phyloP scores from a whole-genome alignment of 495 filamentous ascomycete genomes.

The Hypoxylon subgilvum region DNA sequence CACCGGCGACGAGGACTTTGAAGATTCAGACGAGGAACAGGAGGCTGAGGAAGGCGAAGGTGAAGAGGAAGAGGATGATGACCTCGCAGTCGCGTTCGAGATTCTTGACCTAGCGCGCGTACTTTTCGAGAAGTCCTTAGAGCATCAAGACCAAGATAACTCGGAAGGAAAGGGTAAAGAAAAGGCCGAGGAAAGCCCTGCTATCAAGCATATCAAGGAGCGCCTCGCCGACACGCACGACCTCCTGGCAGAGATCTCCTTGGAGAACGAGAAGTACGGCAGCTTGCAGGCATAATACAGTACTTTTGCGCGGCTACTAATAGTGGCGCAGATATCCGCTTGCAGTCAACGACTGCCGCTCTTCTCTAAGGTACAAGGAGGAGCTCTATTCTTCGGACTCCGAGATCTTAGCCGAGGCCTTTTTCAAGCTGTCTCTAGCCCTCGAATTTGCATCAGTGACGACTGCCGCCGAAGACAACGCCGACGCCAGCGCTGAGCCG shows the following conservation, averaged over 20 bases:
- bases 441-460: slow-evolving; percentile 90
- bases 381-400: slow-evolving; percentile 78
- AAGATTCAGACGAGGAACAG: slow-evolving; percentile 72
- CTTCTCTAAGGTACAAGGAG: slow-evolving; percentile 75
- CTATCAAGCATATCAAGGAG: slow-evolving; percentile 72
- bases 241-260: slow-evolving; percentile 88
- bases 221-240: slow-evolving; percentile 89
- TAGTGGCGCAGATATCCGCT: slow-evolving; percentile 65
- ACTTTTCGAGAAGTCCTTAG: slow-evolving; percentile 65
- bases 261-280: slow-evolving; percentile 81
- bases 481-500: slow-evolving; percentile 38
- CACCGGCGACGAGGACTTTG: slow-evolving; percentile 91
- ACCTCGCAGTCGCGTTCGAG: slow-evolving; percentile 88
- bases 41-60: slow-evolving; percentile 51
- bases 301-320: slow-evolving; percentile 21
- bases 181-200: slow-evolving; percentile 49
- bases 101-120: slow-evolving; percentile 89
- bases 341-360: slow-evolving; percentile 79
- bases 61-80: slow-evolving; percentile 83
- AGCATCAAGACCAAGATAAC: slow-evolving; percentile 44
- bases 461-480: slow-evolving; percentile 60
- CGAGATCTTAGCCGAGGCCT: slow-evolving; percentile 84
- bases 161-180: slow-evolving; percentile 60
- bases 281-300: neutral
- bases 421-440: slow-evolving; percentile 94